phyloP scores from a whole-genome alignment of 108 stramenopile genomes.

The Pseudonitzschia multiseries region DNA sequence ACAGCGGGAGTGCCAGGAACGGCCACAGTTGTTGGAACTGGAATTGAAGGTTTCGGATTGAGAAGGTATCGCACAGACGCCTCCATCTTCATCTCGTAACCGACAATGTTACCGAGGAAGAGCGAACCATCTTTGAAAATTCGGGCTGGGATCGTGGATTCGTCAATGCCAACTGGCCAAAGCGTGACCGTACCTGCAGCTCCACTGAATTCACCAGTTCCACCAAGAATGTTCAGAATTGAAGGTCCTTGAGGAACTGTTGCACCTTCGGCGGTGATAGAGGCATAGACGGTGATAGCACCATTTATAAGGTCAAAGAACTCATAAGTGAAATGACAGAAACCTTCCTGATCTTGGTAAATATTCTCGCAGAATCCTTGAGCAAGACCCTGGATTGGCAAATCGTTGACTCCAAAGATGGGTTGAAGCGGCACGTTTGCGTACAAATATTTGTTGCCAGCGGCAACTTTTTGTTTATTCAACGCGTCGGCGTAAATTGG shows the following conservation, averaged over 20 bases:
- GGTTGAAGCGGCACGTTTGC: constrained; percentile 13
- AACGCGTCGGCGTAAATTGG: neutral
- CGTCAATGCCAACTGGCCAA: constrained; percentile 13
- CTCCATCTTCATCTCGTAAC: constrained; percentile 20
- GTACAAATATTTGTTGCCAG: constrained; percentile 8
- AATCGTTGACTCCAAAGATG: constrained; percentile 7
- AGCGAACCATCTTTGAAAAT: constrained; percentile 15
- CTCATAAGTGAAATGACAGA: constrained; percentile 26
- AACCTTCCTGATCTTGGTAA: neutral
- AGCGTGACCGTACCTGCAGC: constrained; percentile 22
- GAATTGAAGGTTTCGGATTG: neutral
- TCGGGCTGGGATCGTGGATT: neutral
- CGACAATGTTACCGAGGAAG: constrained; percentile 21
- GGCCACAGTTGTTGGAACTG: neutral
- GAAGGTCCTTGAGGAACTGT: constrained; percentile 9
- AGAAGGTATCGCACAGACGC: constrained; percentile 8
- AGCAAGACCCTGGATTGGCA: constrained; percentile 13
- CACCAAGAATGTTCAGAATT: constrained; percentile 25
- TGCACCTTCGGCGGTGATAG: constrained; percentile 29
- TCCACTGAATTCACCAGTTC: constrained; percentile 26
- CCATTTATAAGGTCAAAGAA: constrained; percentile 14
- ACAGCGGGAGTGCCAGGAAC: neutral
- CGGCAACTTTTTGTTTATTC: neutral
- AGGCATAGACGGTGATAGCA: constrained; percentile 23
- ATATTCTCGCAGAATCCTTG: constrained; percentile 12